These are phyloP conservation scores for Aspergillus brasiliensis DNA, from an alignment of 2,329 filamentous ascomycete species.

Conservation along the genomic window DNA sequence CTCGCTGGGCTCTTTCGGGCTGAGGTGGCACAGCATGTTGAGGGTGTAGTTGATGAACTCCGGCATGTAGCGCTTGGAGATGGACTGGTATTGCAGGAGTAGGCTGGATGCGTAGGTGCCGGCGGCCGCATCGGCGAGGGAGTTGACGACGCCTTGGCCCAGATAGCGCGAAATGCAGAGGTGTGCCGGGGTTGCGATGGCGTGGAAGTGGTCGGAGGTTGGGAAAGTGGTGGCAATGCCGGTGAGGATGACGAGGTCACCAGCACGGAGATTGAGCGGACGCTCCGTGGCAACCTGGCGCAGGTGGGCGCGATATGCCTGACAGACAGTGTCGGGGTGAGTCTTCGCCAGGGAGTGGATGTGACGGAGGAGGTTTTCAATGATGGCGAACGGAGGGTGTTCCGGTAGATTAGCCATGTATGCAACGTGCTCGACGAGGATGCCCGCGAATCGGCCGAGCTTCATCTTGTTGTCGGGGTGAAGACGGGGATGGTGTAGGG, in stretches of 20 bases:
- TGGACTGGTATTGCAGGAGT: slow-evolving; percentile 76
- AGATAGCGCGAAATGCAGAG: slow-evolving; percentile 83
- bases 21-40: slow-evolving; percentile 70
- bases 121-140: slow-evolving; percentile 66
- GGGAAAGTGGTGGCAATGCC: slow-evolving; percentile 85
- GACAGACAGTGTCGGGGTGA: slow-evolving; percentile 76
- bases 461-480: slow-evolving; percentile 82
- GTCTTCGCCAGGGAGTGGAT: slow-evolving; percentile 89
- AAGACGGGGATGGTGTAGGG: slow-evolving; percentile 88
- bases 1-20: slow-evolving; percentile 55
- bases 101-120: slow-evolving; percentile 81
- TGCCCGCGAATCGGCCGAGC: slow-evolving; percentile 58
- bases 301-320: slow-evolving; percentile 75
- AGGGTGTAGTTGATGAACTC: slow-evolving; percentile 81
- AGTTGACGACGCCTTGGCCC: slow-evolving; percentile 70
- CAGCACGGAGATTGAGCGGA: slow-evolving; percentile 56
- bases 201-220: slow-evolving; percentile 96
- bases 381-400: slow-evolving; percentile 63
- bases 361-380: slow-evolving; percentile 84
- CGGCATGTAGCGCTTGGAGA: slow-evolving; percentile 85
- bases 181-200: slow-evolving; percentile 87
- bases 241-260: slow-evolving; percentile 81
- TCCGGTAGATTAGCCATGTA: slow-evolving; percentile 56
- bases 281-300: slow-evolving; percentile 55
- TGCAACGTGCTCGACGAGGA: slow-evolving; percentile 58